Evolutionary conservation across 257 asterid genomes (phyloP).

Genomic region (Capsicum rhomboideum): DNA sequence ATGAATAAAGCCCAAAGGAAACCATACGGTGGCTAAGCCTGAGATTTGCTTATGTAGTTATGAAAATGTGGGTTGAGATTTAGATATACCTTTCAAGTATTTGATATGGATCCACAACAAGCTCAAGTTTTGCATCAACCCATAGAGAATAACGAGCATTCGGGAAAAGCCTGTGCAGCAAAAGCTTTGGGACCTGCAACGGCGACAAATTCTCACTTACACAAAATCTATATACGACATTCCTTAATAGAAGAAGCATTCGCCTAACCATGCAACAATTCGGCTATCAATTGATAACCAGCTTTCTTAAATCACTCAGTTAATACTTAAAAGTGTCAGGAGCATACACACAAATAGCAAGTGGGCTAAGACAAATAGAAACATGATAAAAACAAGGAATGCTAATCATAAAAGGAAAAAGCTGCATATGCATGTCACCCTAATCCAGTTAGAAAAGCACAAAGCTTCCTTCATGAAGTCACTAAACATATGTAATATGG

Average conservation of each 20-base stretch:
- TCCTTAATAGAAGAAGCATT: background rate
- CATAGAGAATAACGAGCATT: slow-evolving; percentile 80
- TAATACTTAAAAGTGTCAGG: background rate
- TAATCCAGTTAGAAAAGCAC: background rate
- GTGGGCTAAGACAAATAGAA: background rate
- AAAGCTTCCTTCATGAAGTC: background rate
- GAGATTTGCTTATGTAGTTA: background rate
- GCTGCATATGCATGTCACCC: background rate
- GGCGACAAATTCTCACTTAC: background rate
- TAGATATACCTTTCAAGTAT: slow-evolving; percentile 72
- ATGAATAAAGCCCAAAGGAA: background rate
- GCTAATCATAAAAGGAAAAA: background rate
- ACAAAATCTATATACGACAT: background rate
- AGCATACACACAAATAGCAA: background rate
- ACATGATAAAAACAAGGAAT: background rate
- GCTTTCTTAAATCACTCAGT: background rate
- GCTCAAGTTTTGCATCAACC: slow-evolving; percentile 94
- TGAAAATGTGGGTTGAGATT: background rate
- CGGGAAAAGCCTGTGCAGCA: slow-evolving; percentile 83
- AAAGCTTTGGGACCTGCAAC: slow-evolving; percentile 80
- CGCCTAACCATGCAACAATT: background rate
- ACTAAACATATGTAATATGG: background rate
- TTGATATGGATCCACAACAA: slow-evolving; percentile 83
- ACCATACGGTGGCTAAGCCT: background rate
- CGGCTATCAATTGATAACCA: background rate